These are phyloP conservation scores for Calonectria pteridis DNA, from an alignment of 2,329 filamentous ascomycete genomes.

Conservation along the genomic window DNA sequence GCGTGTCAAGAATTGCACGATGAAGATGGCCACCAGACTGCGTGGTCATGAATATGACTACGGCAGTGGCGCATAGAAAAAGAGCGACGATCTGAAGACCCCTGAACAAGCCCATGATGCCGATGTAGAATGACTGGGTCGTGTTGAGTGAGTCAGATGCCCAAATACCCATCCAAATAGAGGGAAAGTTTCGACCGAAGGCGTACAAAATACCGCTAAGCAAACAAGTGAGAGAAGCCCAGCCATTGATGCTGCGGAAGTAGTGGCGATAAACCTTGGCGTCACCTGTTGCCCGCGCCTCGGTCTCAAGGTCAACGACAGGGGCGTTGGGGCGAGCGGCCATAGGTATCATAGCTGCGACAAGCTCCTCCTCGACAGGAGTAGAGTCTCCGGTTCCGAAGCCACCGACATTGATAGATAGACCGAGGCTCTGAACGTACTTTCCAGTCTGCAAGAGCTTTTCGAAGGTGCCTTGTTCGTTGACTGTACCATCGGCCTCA, in stretches of 20 bases:
- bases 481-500: not conserved
- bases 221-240: conserved; percentile 27
- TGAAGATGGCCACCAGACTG: conserved; percentile 20
- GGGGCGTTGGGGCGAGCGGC: not conserved
- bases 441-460: not conserved
- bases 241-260: conserved; percentile 42
- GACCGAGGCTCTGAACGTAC: not conserved
- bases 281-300: conserved; percentile 47
- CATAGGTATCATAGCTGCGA: not conserved
- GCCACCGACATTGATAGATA: not conserved
- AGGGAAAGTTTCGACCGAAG: conserved; percentile 44
- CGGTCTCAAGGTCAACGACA: conserved; percentile 24
- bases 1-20: conserved; percentile 4
- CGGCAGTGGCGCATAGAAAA: not conserved
- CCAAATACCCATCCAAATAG: conserved; percentile 49
- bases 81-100: not conserved
- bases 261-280: conserved; percentile 51
- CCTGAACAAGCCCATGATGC: conserved; percentile 19
- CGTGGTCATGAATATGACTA: not conserved
- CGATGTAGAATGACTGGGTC: conserved; percentile 16
- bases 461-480: not conserved
- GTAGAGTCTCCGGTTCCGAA: too few relatives aligned
- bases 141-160: not conserved
- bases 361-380: not conserved
- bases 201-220: conserved; percentile 37